Evolutionary conservation across 169 alveolate species (phyloP), one percentile per base, ranked within the genome.

Genomic region (Plasmodium knowlesi): DNA sequence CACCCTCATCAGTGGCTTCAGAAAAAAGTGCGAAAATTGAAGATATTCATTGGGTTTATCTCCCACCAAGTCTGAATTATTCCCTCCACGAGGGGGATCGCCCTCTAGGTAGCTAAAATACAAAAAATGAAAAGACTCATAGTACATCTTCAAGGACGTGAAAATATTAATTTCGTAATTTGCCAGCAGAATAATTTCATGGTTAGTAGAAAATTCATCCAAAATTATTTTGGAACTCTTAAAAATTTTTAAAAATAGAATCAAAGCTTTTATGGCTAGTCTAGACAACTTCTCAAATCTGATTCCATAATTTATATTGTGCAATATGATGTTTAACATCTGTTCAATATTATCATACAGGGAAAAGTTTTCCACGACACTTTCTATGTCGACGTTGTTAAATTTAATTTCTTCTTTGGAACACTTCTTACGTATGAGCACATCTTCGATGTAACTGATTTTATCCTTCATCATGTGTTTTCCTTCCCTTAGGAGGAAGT

Each of bases 101-200:
- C 83, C 82, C 19, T 71, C 74, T 46, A 81, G 53, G 57, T 72
- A 46, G 74, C 84, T 91, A 34, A 91, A 43, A 82, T 72, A 34
- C 37, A 82, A 37, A 91, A 81, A 91, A 30, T 91, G 46, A 91
- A 91, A 91, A 1, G 95, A 91, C 34, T 91, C 95, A 73, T 46
- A 91, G 83, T 91, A 91, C 32, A 82, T 71, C 53, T 91, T 91
- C 37, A 91, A 9, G 1, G 95, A 91, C 0, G 95, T 73, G 16
- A 91, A 91, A 70, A 91, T 91, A 28, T 82, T 91, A 28, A 91
- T 91, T 91, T 91, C 95, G 43, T 91, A 91, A 91, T 91, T 80
- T 72, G 25, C 34, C 5, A 91, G 80, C 78, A 91, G 83, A 50
- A 34, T 81, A 34, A 91, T 91, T 81, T 91, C 92, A 82, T 46